phyloP scores from a whole-genome alignment of 805 yeast species.

The Suhomyces vadensis region DNA sequence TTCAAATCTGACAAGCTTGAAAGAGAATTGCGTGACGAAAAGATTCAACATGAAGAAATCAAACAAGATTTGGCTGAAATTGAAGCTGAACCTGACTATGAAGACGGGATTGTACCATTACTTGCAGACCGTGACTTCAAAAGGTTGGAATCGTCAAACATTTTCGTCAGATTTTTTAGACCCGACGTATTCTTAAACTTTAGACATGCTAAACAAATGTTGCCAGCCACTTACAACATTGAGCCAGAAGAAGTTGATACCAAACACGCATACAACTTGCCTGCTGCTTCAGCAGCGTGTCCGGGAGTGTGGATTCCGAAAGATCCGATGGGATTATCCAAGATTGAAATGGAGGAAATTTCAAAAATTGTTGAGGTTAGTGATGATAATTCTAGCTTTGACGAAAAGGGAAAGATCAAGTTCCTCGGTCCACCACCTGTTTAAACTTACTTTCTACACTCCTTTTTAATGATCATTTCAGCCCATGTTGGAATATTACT shows the following conservation, averaged over 20 bases:
- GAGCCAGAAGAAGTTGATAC: slow-evolving; percentile 49
- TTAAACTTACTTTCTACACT: not conserved
- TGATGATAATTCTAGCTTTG: slow-evolving; percentile 66
- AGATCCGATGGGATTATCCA: slow-evolving; percentile 83
- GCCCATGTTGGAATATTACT: too few species aligned
- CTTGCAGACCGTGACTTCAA: slow-evolving; percentile 67
- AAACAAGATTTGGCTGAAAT: slow-evolving; percentile 15
- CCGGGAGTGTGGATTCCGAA: slow-evolving; percentile 92
- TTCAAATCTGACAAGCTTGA: slow-evolving; percentile 2
- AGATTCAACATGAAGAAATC: slow-evolving; percentile 20
- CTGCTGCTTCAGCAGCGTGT: slow-evolving; percentile 65
- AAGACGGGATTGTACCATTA: slow-evolving; percentile 49
- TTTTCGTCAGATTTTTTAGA: slow-evolving; percentile 49
- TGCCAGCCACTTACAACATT: slow-evolving; percentile 37
- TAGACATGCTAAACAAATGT: slow-evolving; percentile 32
- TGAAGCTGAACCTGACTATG: slow-evolving; percentile 3
- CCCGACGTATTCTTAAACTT: slow-evolving; percentile 62
- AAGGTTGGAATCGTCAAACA: slow-evolving; percentile 37
- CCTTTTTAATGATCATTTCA: too few species aligned
- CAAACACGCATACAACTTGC: slow-evolving; percentile 70
- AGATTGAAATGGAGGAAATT: slow-evolving; percentile 55
- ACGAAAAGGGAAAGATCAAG: slow-evolving; percentile 31
- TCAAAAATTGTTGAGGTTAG: slow-evolving; percentile 56
- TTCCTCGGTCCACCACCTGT: slow-evolving; percentile 36
- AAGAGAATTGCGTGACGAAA: slow-evolving; percentile 16